These are phyloP conservation scores for Paralagenidium karlingii DNA, from an alignment of 352 stramenopile genomes.

Conservation along the genomic window DNA sequence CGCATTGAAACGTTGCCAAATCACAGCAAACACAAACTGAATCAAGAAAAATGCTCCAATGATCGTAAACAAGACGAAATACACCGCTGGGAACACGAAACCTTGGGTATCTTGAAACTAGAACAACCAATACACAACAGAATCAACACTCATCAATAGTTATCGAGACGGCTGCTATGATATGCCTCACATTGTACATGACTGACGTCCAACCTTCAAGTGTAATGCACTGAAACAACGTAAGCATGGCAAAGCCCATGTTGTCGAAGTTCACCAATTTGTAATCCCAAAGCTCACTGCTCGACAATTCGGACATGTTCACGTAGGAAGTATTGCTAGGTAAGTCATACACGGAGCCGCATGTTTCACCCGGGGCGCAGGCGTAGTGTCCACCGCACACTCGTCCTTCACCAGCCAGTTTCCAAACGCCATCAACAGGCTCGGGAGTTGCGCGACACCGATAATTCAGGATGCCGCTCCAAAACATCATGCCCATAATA, in stretches of 20 bases:
- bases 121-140: neutral
- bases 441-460: conserved; percentile 31
- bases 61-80: conserved; percentile 71
- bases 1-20: conserved; percentile 44
- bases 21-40: conserved; percentile 74
- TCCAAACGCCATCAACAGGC: conserved; percentile 27
- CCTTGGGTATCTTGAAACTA: conserved; percentile 18
- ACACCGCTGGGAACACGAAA: conserved; percentile 30
- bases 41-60: conserved; percentile 75
- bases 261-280: conserved; percentile 78
- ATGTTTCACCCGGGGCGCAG: conserved; percentile 16
- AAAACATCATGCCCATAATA: conserved; percentile 55
- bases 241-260: conserved; percentile 62
- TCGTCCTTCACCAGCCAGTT: conserved; percentile 9
- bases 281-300: conserved; percentile 49
- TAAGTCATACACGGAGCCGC: conserved; percentile 25
- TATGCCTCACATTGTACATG: conserved; percentile 68
- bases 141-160: neutral
- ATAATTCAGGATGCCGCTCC: conserved; percentile 28
- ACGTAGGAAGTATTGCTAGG: conserved; percentile 15
- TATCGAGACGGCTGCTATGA: neutral
- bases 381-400: conserved; percentile 21
- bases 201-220: conserved; percentile 80
- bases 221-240: conserved; percentile 83
- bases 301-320: conserved; percentile 13